Evolutionary conservation across 305 asterid species (phyloP).

Genomic region (Stenogyne calaminthoides): DNA sequence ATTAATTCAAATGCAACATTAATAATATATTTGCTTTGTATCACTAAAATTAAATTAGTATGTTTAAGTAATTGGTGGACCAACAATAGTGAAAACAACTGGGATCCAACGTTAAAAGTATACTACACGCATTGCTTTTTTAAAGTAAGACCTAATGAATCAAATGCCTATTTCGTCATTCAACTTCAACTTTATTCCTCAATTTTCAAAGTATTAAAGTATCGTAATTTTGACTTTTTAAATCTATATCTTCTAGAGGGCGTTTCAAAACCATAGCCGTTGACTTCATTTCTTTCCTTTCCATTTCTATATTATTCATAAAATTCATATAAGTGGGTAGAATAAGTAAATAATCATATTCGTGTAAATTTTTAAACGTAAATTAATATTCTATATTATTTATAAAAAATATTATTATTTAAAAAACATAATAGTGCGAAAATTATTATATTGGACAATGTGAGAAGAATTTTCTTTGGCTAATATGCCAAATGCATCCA

Average conservation of each 20-base stretch:
- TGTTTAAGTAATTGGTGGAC: background rate
- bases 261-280: conserved; percentile 18
- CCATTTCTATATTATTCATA: too few species aligned
- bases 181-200: conserved; percentile 5
- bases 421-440: background rate
- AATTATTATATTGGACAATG: background rate
- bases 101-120: conserved; percentile 40
- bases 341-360: background rate
- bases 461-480: background rate
- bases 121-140: conserved; percentile 33
- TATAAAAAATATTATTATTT: background rate
- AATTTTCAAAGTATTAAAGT: conserved; percentile 21
- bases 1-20: too few species aligned
- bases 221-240: conserved; percentile 30
- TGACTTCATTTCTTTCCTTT: conserved; percentile 16
- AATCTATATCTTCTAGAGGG: background rate
- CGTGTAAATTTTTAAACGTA: background rate
- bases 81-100: background rate
- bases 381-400: background rate
- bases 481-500: conserved; percentile 14
- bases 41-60: background rate
- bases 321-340: background rate
- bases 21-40: background rate
- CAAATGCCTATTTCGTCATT: background rate
- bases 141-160: conserved; percentile 16